Conservation (phyloP, 345 rosid species). For the Aquilaria malaccensis region DNA sequence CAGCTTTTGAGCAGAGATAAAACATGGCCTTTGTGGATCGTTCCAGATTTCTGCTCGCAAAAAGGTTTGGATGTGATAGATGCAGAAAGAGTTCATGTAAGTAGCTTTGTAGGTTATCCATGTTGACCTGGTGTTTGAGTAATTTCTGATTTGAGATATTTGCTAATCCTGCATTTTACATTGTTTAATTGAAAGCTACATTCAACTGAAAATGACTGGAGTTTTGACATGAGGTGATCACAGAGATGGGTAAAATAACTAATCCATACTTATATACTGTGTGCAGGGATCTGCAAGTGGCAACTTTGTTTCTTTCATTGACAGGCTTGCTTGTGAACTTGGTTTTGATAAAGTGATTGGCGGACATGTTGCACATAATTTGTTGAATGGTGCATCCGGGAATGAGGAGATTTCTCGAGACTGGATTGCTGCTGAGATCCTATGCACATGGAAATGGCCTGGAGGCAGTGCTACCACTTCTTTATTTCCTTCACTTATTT, state of each 20-base stretch:
- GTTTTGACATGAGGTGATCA: no score
- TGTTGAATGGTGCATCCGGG: no score
- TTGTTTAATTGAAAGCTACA: no score
- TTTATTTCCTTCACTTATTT: constrained; percentile 59
- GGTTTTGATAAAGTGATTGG: constrained; percentile 52
- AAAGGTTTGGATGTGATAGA: constrained; percentile 9
- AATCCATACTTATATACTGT: constrained; percentile 5
- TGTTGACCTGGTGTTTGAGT: no score
- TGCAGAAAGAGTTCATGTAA: constrained; percentile 25
- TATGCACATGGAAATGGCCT: constrained; percentile 95
- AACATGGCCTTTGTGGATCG: constrained; percentile 77
- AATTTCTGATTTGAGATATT: no score
- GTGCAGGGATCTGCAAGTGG: constrained; percentile 49
- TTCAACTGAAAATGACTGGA: no score
- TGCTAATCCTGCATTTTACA: no score
- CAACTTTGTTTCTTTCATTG: constrained; percentile 60
- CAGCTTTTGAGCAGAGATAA: constrained; percentile 58
- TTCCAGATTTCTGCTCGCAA: constrained; percentile 33
- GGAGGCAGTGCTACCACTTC: constrained; percentile 69
- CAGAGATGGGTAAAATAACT: no score
- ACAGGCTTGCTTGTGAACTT: constrained; percentile 52
- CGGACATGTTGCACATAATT: constrained; percentile 19
- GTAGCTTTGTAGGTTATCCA: constrained; percentile 17
- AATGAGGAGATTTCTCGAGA: constrained; percentile 39
- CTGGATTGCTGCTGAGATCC: constrained; percentile 88